Conservation (phyloP, 2,329 filamentous ascomycete genomes). For the Anthostomella pinea region DNA sequence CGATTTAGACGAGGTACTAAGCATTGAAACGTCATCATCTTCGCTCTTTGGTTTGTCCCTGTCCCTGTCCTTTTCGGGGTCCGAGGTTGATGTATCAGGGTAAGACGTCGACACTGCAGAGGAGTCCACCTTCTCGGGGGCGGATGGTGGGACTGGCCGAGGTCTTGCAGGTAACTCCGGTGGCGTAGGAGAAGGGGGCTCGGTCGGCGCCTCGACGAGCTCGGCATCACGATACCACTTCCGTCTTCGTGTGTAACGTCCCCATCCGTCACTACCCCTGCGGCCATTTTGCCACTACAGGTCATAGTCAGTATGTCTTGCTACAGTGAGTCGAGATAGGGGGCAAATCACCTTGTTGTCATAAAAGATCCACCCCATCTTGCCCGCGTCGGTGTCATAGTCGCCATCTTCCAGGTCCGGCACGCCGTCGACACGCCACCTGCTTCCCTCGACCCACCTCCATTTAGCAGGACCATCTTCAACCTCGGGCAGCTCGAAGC, state of each 20-base stretch:
- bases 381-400: conserved; percentile 59
- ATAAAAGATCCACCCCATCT: conserved; percentile 91
- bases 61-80: conserved; percentile 2
- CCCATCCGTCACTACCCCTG: conserved; percentile 85
- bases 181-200: conserved; percentile 22
- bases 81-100: conserved; percentile 15
- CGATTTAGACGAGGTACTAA: conserved; percentile 32
- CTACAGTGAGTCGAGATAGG: no score
- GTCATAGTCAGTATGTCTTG: no score
- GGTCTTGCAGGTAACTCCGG: conserved; percentile 28
- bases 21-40: conserved; percentile 28
- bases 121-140: conserved; percentile 15
- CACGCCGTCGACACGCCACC: conserved; percentile 83
- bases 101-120: conserved; percentile 11
- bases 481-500: conserved; percentile 60
- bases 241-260: conserved; percentile 83
- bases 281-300: conserved; percentile 83
- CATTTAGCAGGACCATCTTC: conserved; percentile 59
- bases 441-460: conserved; percentile 80
- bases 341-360: conserved; percentile 83
- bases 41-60: conserved; percentile 17
- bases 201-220: conserved; percentile 68
- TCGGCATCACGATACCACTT: conserved; percentile 98
- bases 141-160: conserved; percentile 20
- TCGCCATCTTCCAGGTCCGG: conserved; percentile 49